A percentile compares a stretch with the other conserved stretches of the same genome.
These are phyloP conservation scores for Leucoagaricus sp. DNA, from an alignment of 1,284 basidiomycete species.

Conservation along the genomic window DNA sequence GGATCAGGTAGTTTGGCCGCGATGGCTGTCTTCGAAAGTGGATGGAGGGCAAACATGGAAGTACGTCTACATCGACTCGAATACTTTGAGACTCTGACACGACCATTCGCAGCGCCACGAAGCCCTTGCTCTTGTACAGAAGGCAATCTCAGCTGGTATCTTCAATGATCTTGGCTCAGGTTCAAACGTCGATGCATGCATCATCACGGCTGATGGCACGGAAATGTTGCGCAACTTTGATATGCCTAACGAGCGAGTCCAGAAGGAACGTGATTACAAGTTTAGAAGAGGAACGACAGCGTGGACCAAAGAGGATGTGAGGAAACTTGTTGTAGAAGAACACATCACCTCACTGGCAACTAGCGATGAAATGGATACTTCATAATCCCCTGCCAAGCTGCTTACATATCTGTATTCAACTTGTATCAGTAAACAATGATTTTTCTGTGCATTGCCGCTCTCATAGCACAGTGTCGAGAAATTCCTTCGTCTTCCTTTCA, in stretches of 20 bases:
- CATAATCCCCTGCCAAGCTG: conserved; percentile 34
- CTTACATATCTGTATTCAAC: background rate
- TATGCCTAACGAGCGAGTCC: conserved; percentile 86
- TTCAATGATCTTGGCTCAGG: conserved; percentile 99
- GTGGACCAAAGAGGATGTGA: conserved; percentile 80
- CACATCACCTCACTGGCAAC: conserved; percentile 50
- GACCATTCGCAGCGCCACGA: conserved; percentile 62
- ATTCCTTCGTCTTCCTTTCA: conserved; percentile 41
- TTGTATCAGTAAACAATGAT: conserved; percentile 1
- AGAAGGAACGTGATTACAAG: conserved; percentile 84
- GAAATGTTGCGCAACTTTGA: conserved; percentile 91
- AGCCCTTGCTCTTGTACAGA: conserved; percentile 83
- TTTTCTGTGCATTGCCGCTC: background rate
- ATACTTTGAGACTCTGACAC: background rate
- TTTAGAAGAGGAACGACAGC: conserved; percentile 89
- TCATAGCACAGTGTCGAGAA: conserved; percentile 17
- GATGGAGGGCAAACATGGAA: conserved; percentile 85
- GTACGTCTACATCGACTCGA: conserved; percentile 42
- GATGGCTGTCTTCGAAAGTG: conserved; percentile 96
- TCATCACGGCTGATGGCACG: conserved; percentile 84
- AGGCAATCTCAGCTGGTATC: conserved; percentile 93
- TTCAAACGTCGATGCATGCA: conserved; percentile 95
- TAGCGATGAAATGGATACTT: conserved; percentile 77
- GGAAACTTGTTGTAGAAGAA: conserved; percentile 73
- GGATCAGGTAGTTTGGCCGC: conserved; percentile 95